Evolutionary conservation across 2,329 filamentous ascomycete genomes (phyloP).

Genomic region (Verticillium zaregamsianum): DNA sequence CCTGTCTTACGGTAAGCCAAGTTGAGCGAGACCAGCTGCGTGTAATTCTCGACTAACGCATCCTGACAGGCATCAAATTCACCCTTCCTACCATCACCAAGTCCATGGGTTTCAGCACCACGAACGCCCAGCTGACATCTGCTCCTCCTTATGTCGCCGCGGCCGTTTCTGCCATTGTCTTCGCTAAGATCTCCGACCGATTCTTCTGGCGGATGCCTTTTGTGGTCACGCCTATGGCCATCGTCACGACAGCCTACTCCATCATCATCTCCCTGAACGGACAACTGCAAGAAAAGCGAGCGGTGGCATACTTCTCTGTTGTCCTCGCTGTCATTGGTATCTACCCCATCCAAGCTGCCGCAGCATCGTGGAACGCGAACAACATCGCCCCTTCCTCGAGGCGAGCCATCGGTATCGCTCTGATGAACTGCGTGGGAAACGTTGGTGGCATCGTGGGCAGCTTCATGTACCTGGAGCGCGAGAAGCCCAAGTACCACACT

Average conservation of each 20-base stretch:
- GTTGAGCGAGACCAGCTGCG: not conserved
- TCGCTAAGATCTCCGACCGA: constrained; percentile 64
- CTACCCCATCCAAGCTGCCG: constrained; percentile 12
- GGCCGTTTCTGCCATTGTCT: constrained; percentile 55
- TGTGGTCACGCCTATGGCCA: constrained; percentile 8
- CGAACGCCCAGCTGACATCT: constrained; percentile 43
- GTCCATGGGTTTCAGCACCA: constrained; percentile 15
- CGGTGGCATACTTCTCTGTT: constrained; percentile 11
- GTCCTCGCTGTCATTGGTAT: constrained; percentile 11
- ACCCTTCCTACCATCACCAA: constrained; percentile 21
- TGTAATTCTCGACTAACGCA: not conserved
- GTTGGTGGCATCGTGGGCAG: constrained; percentile 22
- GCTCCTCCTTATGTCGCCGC: constrained; percentile 58
- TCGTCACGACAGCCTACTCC: constrained; percentile 9
- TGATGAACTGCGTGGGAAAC: constrained; percentile 25
- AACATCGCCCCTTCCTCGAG: constrained; percentile 19
- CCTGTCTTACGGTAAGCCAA: not conserved
- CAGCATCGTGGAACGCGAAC: constrained; percentile 15
- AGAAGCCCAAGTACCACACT: constrained; percentile 44
- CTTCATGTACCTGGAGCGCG: constrained; percentile 21
- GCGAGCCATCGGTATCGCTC: constrained; percentile 20
- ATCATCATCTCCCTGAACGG: constrained; percentile 10
- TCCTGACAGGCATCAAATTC: constrained; percentile 14
- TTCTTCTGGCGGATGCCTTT: constrained; percentile 56
- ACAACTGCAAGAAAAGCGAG: constrained; percentile 5